phyloP scores from a whole-genome alignment of 2,329 filamentous ascomycete genomes.

The Calonectria hongkongensis region DNA sequence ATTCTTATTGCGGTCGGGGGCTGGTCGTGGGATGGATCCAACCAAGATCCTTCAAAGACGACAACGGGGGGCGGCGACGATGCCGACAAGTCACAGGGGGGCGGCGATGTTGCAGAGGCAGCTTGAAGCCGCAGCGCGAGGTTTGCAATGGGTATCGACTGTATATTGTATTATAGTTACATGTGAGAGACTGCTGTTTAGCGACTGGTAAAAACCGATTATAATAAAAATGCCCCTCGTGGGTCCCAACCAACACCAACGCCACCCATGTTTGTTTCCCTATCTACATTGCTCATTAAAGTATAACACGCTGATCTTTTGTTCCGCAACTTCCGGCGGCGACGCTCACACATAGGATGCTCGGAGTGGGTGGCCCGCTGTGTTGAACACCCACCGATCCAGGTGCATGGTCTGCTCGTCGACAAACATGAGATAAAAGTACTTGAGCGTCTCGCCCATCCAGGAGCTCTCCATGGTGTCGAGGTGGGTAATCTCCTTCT shows the following conservation, averaged over 20 bases:
- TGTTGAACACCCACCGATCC: constrained; percentile 81
- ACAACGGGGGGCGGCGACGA: background rate
- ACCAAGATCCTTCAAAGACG: background rate
- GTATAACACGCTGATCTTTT: constrained; percentile 4
- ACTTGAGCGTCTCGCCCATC: constrained; percentile 84
- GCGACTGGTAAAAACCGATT: background rate
- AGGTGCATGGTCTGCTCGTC: constrained; percentile 77
- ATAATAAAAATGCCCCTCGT: constrained; percentile 10
- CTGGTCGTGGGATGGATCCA: constrained; percentile 21
- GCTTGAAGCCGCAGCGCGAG: background rate
- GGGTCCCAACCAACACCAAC: constrained; percentile 18
- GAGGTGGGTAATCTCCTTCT: constrained; percentile 63
- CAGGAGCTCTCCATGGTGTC: constrained; percentile 84
- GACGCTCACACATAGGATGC: constrained; percentile 35
- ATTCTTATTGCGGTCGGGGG: constrained; percentile 15
- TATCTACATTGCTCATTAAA: constrained; percentile 25
- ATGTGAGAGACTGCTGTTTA: constrained; percentile 20
- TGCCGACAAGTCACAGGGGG: background rate
- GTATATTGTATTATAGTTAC: constrained; percentile 13
- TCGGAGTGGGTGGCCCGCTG: constrained; percentile 69
- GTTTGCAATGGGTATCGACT: constrained; percentile 32
- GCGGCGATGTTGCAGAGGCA: constrained; percentile 21
- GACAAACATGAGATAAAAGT: constrained; percentile 84
- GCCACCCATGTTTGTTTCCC: constrained; percentile 21
- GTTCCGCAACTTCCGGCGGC: background rate